phyloP scores from a whole-genome alignment of 2,329 filamentous ascomycete genomes.

The Aspergillus transmontanensis region DNA sequence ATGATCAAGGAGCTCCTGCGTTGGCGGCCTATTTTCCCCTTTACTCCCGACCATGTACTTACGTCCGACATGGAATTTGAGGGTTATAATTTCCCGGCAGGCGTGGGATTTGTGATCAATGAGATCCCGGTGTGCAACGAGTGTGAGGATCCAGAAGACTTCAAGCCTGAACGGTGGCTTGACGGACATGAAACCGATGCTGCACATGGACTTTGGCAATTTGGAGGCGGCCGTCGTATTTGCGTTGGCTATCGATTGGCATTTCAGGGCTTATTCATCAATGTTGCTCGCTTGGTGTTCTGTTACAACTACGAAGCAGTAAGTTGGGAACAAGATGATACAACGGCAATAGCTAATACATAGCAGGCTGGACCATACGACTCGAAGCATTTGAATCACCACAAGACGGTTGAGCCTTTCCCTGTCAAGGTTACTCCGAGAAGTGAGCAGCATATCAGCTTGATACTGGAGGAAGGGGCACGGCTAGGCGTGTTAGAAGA shows the following conservation, averaged over 20 bases:
- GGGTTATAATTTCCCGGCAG: slow-evolving; percentile 31
- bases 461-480: slow-evolving; percentile 7
- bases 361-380: slow-evolving; percentile 22
- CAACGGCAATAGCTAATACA: background rate
- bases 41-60: slow-evolving; percentile 28
- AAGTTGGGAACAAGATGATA: background rate
- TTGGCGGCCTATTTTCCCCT: slow-evolving; percentile 32
- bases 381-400: slow-evolving; percentile 22
- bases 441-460: slow-evolving; percentile 4
- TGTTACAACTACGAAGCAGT: slow-evolving; percentile 29
- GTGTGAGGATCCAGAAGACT: slow-evolving; percentile 32
- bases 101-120: slow-evolving; percentile 37
- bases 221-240: slow-evolving; percentile 39
- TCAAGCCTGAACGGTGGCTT: slow-evolving; percentile 42
- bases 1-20: slow-evolving; percentile 32
- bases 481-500: background rate
- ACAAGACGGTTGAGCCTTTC: slow-evolving; percentile 30
- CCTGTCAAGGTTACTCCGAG: slow-evolving; percentile 24
- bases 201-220: slow-evolving; percentile 35
- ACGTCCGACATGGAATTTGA: slow-evolving; percentile 32
- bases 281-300: slow-evolving; percentile 30
- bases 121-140: slow-evolving; percentile 33
- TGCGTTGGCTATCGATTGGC: slow-evolving; percentile 40
- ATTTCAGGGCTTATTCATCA: slow-evolving; percentile 34
- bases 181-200: slow-evolving; percentile 33